phyloP scores from a whole-genome alignment of 225 moss, liverwort and hornwort genomes.

The Bryum argenteum region DNA sequence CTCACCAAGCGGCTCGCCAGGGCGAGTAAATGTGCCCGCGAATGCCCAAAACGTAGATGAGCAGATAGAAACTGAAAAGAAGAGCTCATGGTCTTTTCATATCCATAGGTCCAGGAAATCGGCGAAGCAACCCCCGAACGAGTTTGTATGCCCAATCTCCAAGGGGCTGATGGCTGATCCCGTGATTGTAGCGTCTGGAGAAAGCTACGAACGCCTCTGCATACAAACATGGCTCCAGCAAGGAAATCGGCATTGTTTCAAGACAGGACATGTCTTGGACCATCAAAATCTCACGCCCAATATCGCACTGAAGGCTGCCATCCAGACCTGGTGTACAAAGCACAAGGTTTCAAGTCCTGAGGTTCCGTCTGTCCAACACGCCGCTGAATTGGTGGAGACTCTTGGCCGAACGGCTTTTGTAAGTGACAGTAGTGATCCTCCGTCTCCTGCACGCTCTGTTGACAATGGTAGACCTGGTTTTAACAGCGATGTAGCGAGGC shows the following conservation, averaged over 20 bases:
- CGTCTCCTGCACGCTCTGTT: slow-evolving; percentile 23
- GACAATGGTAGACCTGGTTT: slow-evolving; percentile 43
- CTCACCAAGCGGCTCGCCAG: slow-evolving; percentile 30
- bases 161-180: slow-evolving; percentile 61
- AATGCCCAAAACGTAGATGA: slow-evolving; percentile 21
- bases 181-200: slow-evolving; percentile 56
- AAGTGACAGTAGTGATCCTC: slow-evolving; percentile 42
- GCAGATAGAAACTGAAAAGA: slow-evolving; percentile 36
- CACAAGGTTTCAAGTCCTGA: slow-evolving; percentile 42
- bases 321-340: slow-evolving; percentile 60
- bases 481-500: slow-evolving; percentile 30
- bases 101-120: slow-evolving; percentile 47
- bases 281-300: slow-evolving; percentile 53
- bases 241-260: slow-evolving; percentile 52
- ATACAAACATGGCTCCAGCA: slow-evolving; percentile 54
- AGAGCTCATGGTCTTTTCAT: slow-evolving; percentile 47
- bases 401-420: slow-evolving; percentile 31
- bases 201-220: slow-evolving; percentile 55
- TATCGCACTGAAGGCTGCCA: slow-evolving; percentile 44
- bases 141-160: slow-evolving; percentile 53
- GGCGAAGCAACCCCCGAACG: slow-evolving; percentile 36
- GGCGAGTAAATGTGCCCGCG: neutral
- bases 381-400: slow-evolving; percentile 39
- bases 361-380: slow-evolving; percentile 42
- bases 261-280: slow-evolving; percentile 49